phyloP scores from a whole-genome alignment of 306 rosid genomes.

The Ormosia emarginata region DNA sequence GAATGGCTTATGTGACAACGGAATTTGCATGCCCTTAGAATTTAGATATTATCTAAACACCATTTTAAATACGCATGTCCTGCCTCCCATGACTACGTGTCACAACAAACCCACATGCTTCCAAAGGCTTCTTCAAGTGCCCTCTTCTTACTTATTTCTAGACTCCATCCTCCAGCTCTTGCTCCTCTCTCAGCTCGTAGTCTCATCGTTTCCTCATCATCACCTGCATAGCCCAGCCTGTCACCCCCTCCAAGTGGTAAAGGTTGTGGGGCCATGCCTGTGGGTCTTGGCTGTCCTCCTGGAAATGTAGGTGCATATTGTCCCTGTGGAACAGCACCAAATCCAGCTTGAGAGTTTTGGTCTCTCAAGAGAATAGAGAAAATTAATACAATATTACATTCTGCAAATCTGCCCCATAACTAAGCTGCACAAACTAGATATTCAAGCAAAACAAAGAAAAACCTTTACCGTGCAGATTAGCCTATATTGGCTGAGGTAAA shows the following conservation, averaged over 20 bases:
- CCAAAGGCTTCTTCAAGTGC: conserved; percentile 88
- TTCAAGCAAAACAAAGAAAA: conserved; percentile 1
- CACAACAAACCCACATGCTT: conserved; percentile 71
- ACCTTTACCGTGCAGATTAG: background rate
- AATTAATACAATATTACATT: background rate
- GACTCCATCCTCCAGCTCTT: conserved; percentile 86
- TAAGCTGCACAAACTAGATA: background rate
- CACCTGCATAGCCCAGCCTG: conserved; percentile 50
- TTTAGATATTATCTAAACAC: background rate
- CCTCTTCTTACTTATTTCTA: conserved; percentile 67
- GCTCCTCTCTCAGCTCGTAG: conserved; percentile 68
- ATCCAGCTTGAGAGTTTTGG: conserved; percentile 65
- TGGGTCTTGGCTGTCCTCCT: conserved; percentile 87
- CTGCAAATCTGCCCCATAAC: background rate
- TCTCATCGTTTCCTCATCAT: conserved; percentile 61
- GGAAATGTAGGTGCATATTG: conserved; percentile 81
- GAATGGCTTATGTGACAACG: background rate
- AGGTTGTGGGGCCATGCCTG: conserved; percentile 77
- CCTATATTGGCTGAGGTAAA: background rate
- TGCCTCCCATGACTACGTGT: background rate
- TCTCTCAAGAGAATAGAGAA: conserved; percentile 6
- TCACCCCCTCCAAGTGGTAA: conserved; percentile 68
- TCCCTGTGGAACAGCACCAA: conserved; percentile 55
- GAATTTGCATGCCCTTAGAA: background rate
- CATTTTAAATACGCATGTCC: background rate